Evolutionary conservation across 345 rosid genomes (phyloP), one percentile per base, ranked within the genome.

Genomic region (Eucalyptus sideroxylon): DNA sequence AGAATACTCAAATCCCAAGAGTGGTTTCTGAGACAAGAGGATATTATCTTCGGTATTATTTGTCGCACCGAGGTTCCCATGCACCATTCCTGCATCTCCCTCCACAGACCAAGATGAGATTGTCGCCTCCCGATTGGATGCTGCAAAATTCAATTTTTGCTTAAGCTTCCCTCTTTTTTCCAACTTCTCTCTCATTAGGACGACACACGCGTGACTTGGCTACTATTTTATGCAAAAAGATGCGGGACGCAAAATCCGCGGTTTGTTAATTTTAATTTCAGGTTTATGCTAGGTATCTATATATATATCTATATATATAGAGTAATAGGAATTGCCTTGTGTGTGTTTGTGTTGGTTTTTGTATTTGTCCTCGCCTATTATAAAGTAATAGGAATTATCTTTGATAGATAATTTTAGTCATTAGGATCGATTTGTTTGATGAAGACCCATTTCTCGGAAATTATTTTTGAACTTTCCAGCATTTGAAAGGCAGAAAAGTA

Each of bases 1-100:
- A 65, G 50, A 55, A 47, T 31, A 86, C 82, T 81, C 92, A 87
- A 89, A 89, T 91, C 90, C 91, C 91, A 56, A 92, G 47, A 23
- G 77, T 27, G 90, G 88, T 88, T 90, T 89, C 87, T 81, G 37
- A 90, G 86, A 88, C 90, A 88, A 81, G 67, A 53, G 67, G 87
- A 88, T 87, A 87, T 19, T 47, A 30, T 37, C 85, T 89, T 87
- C 62, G 86, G 83, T 77, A 37, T 77, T 40, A 37, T 21, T 40
- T 77, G 47, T 77, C 30, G 85, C 85, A 21, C 85, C 85, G 24
- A 40, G 86, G 45, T 50, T 80, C 88, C 91, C 31, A 50, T 87
- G 27, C 65, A 69, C 69, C 88, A 55, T 44, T 67, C 55, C 67
- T 50, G 40, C 77, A 65, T 65, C 50, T 53, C 26, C 30, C 49